Conservation (phyloP, 371 early-diverging fungal genomes). For the Mortierella polycephala region DNA sequence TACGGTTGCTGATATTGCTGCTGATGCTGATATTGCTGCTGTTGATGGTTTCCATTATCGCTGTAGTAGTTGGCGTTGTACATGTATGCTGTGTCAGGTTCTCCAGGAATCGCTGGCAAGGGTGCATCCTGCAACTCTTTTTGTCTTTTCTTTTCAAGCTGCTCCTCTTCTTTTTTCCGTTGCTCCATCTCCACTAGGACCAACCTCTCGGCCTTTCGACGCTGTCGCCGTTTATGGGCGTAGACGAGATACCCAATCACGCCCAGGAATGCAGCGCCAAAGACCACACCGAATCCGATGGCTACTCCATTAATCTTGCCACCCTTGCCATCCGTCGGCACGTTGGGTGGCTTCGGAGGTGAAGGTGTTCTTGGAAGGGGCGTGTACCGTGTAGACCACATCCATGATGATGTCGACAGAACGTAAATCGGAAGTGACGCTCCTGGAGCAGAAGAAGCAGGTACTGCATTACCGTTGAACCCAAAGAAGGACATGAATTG, state of each 20-base stretch:
- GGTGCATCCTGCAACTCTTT: slow-evolving; percentile 7
- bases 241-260: slow-evolving; percentile 32
- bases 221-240: slow-evolving; percentile 22
- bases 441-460: slow-evolving; percentile 18
- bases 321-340: slow-evolving; percentile 18
- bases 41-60: not conserved
- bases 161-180: slow-evolving; percentile 20
- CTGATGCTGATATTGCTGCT: no score
- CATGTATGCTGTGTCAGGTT: slow-evolving; percentile 13
- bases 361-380: slow-evolving; percentile 26
- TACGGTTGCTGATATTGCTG: no score
- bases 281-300: slow-evolving; percentile 34
- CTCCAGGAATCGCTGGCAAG: slow-evolving; percentile 6
- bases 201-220: slow-evolving; percentile 26
- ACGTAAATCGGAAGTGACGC: slow-evolving; percentile 32
- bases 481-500: slow-evolving; percentile 44
- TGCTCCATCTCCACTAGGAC: slow-evolving; percentile 29
- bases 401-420: slow-evolving; percentile 24
- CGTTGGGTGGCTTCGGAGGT: slow-evolving; percentile 30
- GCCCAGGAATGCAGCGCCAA: slow-evolving; percentile 25
- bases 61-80: slow-evolving; percentile 4
- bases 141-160: slow-evolving; percentile 19
- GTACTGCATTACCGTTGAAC: slow-evolving; percentile 37
- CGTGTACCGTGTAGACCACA: slow-evolving; percentile 31
- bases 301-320: slow-evolving; percentile 32